Evolutionary conservation across 306 rosid species (phyloP), one percentile per base, ranked within the genome.

Genomic region (Hylodesmum podocarpum): DNA sequence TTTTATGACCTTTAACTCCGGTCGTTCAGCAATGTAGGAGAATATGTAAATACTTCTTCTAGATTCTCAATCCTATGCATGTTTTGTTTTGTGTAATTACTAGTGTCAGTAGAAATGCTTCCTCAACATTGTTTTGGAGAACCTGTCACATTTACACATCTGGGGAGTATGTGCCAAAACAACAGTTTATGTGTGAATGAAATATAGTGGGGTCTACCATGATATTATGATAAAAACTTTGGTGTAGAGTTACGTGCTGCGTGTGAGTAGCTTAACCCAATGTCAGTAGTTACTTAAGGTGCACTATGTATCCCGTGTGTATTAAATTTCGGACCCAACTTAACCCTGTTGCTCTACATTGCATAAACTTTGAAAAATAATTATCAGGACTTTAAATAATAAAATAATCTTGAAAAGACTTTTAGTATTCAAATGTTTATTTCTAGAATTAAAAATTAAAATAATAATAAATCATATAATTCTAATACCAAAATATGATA

Each of bases 301-400:
- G 58, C 84, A 74, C 34, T 49, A 16, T 25, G 43, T 63, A 49
- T 19, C 36, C 37, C 2, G 46, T 79, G 76, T 54, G 15, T 27
- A 71, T 55, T 84, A 47, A 75, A 65, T 79, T 84, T 79, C 72
- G 53, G 65, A 78, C 70, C 86, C 74, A 55, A 72, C 74, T 13
- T 33, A 53, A 71, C 78, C 66, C 3, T 72, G 28, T 81, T 81
- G 59, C 59, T 49, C 69, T 12, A 49, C 13, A 1, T 34, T 68
- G 27, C 65, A 37, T 8, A 73, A 73, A 11, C 54, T 40, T 51
- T 44, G 41, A 9, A 49, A 51, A 69, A 75, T 61, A 19, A 18
- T 57, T n/a, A n/a, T n/a, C n/a, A n/a, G n/a, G n/a, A n/a, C n/a
- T n/a, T n/a, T n/a, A n/a, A n/a, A n/a, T n/a, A n/a, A n/a, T n/a